phyloP scores from a whole-genome alignment of 225 moss, liverwort and hornwort genomes.

The Asterella californica region DNA sequence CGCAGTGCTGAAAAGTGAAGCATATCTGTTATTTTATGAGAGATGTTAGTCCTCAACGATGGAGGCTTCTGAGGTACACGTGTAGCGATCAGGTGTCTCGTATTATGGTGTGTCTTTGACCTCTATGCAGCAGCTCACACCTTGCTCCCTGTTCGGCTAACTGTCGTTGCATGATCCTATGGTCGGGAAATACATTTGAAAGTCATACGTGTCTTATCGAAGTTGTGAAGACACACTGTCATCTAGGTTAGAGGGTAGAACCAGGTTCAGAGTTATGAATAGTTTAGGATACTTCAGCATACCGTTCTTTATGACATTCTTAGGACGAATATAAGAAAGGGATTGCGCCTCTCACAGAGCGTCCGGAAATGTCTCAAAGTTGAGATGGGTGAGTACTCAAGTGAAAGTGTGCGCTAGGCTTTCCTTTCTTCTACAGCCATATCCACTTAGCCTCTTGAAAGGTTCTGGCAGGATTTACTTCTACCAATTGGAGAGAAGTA shows the following conservation, averaged over 20 bases:
- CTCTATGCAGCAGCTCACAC: slow-evolving; percentile 2
- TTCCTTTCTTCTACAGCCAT: not conserved
- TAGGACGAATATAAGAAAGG: slow-evolving; percentile 17
- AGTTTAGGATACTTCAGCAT: slow-evolving; percentile 12
- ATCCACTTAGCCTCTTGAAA: not conserved
- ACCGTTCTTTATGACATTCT: slow-evolving; percentile 19
- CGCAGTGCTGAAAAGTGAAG: slow-evolving; percentile 79
- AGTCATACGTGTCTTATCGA: not conserved
- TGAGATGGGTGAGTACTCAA: slow-evolving; percentile 10
- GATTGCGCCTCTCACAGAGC: slow-evolving; percentile 12
- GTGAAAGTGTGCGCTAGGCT: not conserved
- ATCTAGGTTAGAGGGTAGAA: slow-evolving; percentile 19
- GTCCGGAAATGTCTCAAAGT: slow-evolving; percentile 4
- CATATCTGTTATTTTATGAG: slow-evolving; percentile 83
- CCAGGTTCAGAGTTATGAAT: slow-evolving; percentile 6
- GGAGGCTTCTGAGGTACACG: not conserved
- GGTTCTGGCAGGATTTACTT: not conserved
- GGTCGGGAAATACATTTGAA: not conserved
- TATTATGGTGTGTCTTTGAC: not conserved
- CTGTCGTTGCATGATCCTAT: not conserved
- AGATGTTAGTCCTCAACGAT: slow-evolving; percentile 26
- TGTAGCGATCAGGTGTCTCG: slow-evolving; percentile 4
- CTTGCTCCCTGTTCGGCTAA: not conserved
- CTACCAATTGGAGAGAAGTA: slow-evolving; percentile 8
- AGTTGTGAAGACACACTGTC: not conserved